Percentiles rank a stretch among this genome's conserved stretches.
Conservation (phyloP, 805 yeast species). For the Starmerella floris region DNA sequence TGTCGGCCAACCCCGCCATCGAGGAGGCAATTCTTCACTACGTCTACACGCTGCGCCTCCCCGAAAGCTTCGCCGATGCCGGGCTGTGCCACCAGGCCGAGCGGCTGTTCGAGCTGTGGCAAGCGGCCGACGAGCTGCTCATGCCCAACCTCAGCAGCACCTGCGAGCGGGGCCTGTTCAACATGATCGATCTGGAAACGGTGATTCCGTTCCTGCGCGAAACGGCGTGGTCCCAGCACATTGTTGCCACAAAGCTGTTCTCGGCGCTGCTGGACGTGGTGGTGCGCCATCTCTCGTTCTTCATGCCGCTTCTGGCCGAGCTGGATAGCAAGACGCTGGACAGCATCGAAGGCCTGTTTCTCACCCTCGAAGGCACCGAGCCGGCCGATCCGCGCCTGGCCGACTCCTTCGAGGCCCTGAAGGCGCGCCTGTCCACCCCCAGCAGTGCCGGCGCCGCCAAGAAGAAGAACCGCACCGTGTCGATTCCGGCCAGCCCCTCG, state of each 20-base stretch:
- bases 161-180: constrained; percentile 16
- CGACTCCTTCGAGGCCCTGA: neutral
- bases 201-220: constrained; percentile 5
- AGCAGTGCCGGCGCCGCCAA: neutral
- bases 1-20: neutral
- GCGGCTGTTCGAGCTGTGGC: constrained; percentile 17
- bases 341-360: constrained; percentile 5
- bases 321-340: constrained; percentile 1
- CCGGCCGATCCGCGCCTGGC: constrained; percentile 1
- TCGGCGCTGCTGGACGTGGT: constrained; percentile 1
- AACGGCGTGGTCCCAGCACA: neutral
- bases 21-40: constrained; percentile 6
- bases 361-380: neutral
- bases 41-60: constrained; percentile 11
- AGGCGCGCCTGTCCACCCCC: neutral
- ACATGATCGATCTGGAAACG: constrained; percentile 13
- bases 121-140: constrained; percentile 18
- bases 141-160: constrained; percentile 9
- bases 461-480: neutral
- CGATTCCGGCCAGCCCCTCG: neutral
- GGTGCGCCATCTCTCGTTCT: constrained; percentile 3
- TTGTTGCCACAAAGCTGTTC: neutral
- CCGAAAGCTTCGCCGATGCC: neutral
- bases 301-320: constrained; percentile 2
- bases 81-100: neutral